phyloP scores from a whole-genome alignment of 1,139 yeast species.

The Komagataea norvegica region DNA sequence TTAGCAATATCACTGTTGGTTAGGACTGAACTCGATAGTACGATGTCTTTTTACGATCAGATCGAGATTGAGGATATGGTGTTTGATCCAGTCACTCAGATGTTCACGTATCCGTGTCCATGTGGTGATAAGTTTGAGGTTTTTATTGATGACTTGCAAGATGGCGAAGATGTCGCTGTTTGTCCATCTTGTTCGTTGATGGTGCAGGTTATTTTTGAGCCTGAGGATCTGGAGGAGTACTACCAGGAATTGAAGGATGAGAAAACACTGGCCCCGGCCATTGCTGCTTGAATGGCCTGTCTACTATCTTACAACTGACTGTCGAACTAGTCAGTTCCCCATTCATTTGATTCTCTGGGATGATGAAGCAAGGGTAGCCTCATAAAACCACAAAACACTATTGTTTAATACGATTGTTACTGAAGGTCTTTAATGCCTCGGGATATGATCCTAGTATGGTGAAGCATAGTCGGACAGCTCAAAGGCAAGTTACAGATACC shows the following conservation, averaged over 20 bases:
- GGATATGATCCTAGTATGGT: no score
- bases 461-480: no score
- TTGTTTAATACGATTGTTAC: no score
- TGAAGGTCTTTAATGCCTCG: no score
- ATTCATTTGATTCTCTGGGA: no score
- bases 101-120: slow-evolving; percentile 95
- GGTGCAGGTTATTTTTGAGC: slow-evolving; percentile 87
- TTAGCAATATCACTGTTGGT: neutral
- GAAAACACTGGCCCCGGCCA: slow-evolving; percentile 10
- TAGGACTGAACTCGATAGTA: neutral
- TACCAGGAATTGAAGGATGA: slow-evolving; percentile 30
- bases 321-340: no score
- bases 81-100: slow-evolving; percentile 71
- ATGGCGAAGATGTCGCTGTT: slow-evolving; percentile 91
- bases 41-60: slow-evolving; percentile 73
- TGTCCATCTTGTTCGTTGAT: slow-evolving; percentile 95
- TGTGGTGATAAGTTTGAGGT: slow-evolving; percentile 96
- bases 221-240: slow-evolving; percentile 43
- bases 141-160: slow-evolving; percentile 74
- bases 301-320: no score
- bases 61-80: slow-evolving; percentile 96
- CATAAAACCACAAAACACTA: no score
- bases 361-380: no score
- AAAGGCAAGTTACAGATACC: no score
- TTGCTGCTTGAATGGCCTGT: slow-evolving; percentile 19